Conservation (phyloP, 2,329 filamentous ascomycete species). For the Beauveria brongniartii region DNA sequence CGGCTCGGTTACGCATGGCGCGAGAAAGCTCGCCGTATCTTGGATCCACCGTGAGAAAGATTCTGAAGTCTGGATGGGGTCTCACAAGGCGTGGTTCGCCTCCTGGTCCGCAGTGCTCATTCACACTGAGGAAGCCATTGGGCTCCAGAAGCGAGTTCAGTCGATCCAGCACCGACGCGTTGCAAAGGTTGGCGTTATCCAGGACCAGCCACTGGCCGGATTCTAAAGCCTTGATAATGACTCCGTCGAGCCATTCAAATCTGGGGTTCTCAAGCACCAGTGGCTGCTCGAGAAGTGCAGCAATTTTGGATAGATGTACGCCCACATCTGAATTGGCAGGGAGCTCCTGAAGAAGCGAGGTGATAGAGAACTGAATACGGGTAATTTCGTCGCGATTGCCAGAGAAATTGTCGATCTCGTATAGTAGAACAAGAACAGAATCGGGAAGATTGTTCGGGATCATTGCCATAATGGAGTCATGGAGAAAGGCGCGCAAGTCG, state of each 20-base stretch:
- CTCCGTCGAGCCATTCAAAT: conserved; percentile 94
- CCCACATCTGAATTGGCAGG: conserved; percentile 39
- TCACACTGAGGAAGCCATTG: conserved; percentile 79
- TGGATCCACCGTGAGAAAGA: conserved; percentile 91
- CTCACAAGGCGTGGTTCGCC: conserved; percentile 72
- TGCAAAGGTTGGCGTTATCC: conserved; percentile 96
- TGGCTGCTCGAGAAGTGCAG: conserved; percentile 43
- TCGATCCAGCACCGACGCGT: conserved; percentile 85
- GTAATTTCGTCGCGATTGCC: conserved; percentile 32
- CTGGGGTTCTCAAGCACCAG: conserved; percentile 61
- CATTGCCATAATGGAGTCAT: conserved; percentile 38
- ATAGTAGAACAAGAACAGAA: conserved; percentile 42
- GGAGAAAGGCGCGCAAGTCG: conserved; percentile 42
- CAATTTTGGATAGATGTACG: conserved; percentile 38
- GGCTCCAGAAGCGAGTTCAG: conserved; percentile 92
- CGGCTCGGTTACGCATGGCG: conserved; percentile 90
- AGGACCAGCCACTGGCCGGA: conserved; percentile 87
- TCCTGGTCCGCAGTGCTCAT: conserved; percentile 79
- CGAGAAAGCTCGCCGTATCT: conserved; percentile 87
- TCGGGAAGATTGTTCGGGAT: conserved; percentile 39
- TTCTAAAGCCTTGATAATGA: conserved; percentile 80
- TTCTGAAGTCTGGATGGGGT: conserved; percentile 79
- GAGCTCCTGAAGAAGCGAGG: conserved; percentile 31
- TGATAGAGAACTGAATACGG: conserved; percentile 30
- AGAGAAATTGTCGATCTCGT: conserved; percentile 36